A percentile compares a stretch with the other conserved stretches of the same genome.
Conservation (phyloP, 2,329 filamentous ascomycete species). For the Epichloe scottii region DNA sequence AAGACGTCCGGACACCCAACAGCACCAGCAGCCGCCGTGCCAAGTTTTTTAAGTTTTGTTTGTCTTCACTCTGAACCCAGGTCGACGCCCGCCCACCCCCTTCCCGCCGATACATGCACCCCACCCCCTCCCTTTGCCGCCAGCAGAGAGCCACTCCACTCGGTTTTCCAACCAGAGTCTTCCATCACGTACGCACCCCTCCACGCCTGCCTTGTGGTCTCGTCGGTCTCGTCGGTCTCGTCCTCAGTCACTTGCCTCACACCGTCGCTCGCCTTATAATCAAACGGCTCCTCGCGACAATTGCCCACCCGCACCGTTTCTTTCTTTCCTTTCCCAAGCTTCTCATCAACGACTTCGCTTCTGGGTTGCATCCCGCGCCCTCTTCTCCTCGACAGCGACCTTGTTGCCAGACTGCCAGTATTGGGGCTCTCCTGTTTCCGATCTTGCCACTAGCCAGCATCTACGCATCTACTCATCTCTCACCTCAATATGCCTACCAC, state of each 20-base stretch:
- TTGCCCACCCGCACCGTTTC: background rate
- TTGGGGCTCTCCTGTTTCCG: background rate
- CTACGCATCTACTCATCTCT: background rate
- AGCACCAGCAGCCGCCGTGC: background rate
- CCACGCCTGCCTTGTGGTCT: background rate
- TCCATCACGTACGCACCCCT: slow-evolving; percentile 2
- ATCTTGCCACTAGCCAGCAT: background rate
- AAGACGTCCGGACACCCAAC: background rate
- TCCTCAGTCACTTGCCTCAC: slow-evolving; percentile 6
- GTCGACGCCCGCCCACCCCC: background rate
- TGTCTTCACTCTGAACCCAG: no score
- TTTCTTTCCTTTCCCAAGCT: background rate
- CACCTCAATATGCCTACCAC: slow-evolving; percentile 33
- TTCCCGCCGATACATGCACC: background rate
- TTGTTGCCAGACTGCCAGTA: background rate
- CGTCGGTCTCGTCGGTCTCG: background rate
- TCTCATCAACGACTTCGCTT: slow-evolving; percentile 1
- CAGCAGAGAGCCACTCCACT: slow-evolving; percentile 3
- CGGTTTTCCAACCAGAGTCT: slow-evolving; percentile 3
- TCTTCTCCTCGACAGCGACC: background rate
- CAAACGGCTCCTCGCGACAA: slow-evolving; percentile 5
- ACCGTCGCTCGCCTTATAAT: slow-evolving; percentile 6
- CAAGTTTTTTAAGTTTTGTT: no score
- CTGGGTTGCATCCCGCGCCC: background rate
- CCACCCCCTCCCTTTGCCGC: slow-evolving; percentile 10